Conservation (phyloP, 208 protist species). For the Leptomonas seymouri region DNA sequence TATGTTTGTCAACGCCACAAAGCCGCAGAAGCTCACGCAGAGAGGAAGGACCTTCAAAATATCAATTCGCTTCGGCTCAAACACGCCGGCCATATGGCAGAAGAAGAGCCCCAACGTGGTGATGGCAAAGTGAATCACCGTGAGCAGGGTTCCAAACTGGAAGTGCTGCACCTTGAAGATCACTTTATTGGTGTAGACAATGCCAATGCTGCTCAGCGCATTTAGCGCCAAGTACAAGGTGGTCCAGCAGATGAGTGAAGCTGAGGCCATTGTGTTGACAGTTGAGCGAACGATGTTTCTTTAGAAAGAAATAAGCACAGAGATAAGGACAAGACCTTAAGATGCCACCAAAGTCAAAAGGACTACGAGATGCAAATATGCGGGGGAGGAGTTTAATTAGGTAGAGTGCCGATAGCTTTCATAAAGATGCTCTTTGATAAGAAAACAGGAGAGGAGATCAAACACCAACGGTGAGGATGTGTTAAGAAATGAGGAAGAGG, state of each 20-base stretch:
- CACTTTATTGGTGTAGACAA: slow-evolving; percentile 75
- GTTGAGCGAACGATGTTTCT: too few species aligned
- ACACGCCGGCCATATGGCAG: slow-evolving; percentile 49
- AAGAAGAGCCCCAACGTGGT: slow-evolving; percentile 55
- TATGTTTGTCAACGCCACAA: slow-evolving; percentile 89
- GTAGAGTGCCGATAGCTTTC: too few species aligned
- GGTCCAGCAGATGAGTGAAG: not conserved
- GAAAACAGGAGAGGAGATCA: too few species aligned
- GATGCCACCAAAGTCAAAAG: too few species aligned
- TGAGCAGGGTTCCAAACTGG: slow-evolving; percentile 58
- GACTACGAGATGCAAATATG: too few species aligned
- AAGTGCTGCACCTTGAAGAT: slow-evolving; percentile 68
- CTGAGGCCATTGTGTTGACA: not conserved
- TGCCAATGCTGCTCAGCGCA: slow-evolving; percentile 51
- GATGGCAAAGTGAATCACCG: slow-evolving; percentile 71
- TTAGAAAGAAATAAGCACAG: too few species aligned
- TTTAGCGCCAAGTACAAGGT: slow-evolving; percentile 63
- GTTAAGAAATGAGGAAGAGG: too few species aligned
- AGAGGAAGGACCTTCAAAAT: slow-evolving; percentile 67
- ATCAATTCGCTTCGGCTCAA: slow-evolving; percentile 55
- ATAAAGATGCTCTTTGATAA: too few species aligned
- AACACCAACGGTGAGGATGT: too few species aligned
- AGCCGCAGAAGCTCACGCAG: slow-evolving; percentile 83
- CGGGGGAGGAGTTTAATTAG: too few species aligned
- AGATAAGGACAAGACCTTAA: too few species aligned